These are phyloP conservation scores for Blastobotrys robertii DNA, from an alignment of 805 yeast genomes.

Conservation along the genomic window DNA sequence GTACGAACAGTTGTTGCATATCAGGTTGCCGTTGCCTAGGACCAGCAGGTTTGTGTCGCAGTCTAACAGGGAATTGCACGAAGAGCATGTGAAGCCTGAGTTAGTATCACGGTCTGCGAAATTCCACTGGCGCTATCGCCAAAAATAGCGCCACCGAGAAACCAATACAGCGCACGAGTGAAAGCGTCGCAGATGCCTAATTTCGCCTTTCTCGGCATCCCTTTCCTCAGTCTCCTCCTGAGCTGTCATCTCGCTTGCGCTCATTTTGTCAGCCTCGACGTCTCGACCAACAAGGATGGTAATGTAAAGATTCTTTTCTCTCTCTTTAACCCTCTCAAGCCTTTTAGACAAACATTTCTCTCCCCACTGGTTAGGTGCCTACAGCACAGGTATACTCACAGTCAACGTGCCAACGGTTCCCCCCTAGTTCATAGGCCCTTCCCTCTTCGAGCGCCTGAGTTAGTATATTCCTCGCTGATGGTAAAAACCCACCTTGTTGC, in stretches of 20 bases:
- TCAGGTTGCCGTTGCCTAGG: conserved; percentile 82
- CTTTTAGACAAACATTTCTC: too few species aligned
- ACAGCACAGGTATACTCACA: conserved; percentile 34
- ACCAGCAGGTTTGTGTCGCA: conserved; percentile 86
- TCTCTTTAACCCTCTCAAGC: too few species aligned
- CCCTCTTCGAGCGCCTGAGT: conserved; percentile 62
- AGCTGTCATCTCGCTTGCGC: too few species aligned
- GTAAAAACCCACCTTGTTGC: conserved; percentile 14
- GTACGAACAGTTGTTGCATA: conserved; percentile 89
- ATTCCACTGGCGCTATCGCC: background rate
- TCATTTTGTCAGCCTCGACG: too few species aligned
- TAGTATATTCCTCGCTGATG: background rate
- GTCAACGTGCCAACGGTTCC: conserved; percentile 89
- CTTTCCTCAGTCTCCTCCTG: too few species aligned
- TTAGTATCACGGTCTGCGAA: too few species aligned
- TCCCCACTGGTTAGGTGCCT: background rate
- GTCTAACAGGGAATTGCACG: conserved; percentile 68
- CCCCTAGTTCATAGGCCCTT: conserved; percentile 81
- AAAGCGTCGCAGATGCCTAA: too few species aligned
- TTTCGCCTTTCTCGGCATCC: too few species aligned
- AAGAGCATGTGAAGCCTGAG: conserved; percentile 66
- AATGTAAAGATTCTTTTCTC: too few species aligned
- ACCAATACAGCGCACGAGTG: too few species aligned
- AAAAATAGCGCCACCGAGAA: too few species aligned
- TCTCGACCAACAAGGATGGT: too few species aligned